phyloP scores from a whole-genome alignment of 345 rosid genomes.

The Eucalyptus regnans region DNA sequence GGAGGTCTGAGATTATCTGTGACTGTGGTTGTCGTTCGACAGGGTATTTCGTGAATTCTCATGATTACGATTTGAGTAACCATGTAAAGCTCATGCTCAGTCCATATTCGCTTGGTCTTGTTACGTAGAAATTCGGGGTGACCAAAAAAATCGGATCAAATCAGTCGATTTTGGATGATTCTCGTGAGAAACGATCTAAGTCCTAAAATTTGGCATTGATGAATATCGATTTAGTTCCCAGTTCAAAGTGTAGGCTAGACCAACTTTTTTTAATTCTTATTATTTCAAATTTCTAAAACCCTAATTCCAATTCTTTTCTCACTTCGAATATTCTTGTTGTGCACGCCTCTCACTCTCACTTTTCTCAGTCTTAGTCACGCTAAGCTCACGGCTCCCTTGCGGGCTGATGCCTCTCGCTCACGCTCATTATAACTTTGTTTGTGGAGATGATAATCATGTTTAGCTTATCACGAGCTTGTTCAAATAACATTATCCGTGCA shows the following conservation, averaged over 20 bases:
- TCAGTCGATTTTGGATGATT: rapidly evolving
- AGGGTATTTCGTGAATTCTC: background rate
- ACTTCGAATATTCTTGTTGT: background rate
- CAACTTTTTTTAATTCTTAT: background rate
- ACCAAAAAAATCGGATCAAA: rapidly evolving
- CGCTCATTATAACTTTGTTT: background rate
- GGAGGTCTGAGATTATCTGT: background rate
- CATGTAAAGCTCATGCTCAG: background rate
- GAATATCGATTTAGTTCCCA: too few species aligned
- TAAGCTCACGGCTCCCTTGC: background rate
- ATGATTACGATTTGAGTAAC: background rate
- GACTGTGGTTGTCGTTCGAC: background rate
- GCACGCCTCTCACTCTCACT: too few species aligned
- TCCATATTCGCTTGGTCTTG: background rate
- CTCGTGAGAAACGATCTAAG: rapidly evolving
- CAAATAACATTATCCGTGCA: rapidly evolving
- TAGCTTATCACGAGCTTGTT: background rate
- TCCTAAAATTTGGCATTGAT: too few species aligned
- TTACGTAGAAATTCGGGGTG: background rate
- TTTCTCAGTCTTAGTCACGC: background rate
- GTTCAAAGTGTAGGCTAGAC: too few species aligned
- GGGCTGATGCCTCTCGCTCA: too few species aligned
- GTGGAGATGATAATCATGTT: background rate
- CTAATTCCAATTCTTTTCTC: background rate
- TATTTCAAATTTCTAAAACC: background rate